phyloP scores from a whole-genome alignment of 1,284 basidiomycete genomes.

The Boletus sp. region DNA sequence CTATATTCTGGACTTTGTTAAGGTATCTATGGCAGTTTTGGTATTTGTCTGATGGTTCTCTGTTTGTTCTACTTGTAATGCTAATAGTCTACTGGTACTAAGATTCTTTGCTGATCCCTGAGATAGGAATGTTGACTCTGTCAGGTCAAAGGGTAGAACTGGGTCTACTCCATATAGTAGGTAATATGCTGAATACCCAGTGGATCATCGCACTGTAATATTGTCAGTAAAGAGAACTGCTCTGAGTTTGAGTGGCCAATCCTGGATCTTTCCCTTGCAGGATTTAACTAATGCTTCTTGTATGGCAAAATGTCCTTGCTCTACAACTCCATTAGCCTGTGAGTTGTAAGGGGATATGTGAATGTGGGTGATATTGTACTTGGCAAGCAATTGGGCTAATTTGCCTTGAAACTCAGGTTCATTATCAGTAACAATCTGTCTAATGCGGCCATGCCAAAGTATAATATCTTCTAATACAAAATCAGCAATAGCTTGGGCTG shows the following conservation, averaged over 20 bases:
- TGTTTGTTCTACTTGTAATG: background rate
- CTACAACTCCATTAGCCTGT: background rate
- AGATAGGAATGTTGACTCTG: background rate
- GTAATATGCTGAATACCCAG: background rate
- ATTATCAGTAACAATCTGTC: conserved; percentile 1
- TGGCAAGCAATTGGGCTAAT: rapidly evolving
- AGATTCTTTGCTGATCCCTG: background rate
- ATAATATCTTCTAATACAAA: background rate
- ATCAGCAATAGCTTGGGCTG: background rate
- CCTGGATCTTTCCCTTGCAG: background rate
- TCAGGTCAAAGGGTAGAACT: background rate
- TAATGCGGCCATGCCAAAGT: background rate
- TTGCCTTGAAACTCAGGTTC: background rate
- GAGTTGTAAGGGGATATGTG: background rate
- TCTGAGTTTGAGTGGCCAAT: background rate
- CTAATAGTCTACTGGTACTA: background rate
- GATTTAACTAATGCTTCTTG: background rate
- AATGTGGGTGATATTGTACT: background rate
- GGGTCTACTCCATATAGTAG: background rate
- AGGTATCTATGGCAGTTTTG: background rate
- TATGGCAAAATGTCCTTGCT: conserved; percentile 2
- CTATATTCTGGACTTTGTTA: background rate
- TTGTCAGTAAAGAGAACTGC: background rate
- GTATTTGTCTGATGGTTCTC: background rate
- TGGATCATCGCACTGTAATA: background rate